Conservation (phyloP, 176 grass and related monocot genomes). For the Phragmites australis region DNA sequence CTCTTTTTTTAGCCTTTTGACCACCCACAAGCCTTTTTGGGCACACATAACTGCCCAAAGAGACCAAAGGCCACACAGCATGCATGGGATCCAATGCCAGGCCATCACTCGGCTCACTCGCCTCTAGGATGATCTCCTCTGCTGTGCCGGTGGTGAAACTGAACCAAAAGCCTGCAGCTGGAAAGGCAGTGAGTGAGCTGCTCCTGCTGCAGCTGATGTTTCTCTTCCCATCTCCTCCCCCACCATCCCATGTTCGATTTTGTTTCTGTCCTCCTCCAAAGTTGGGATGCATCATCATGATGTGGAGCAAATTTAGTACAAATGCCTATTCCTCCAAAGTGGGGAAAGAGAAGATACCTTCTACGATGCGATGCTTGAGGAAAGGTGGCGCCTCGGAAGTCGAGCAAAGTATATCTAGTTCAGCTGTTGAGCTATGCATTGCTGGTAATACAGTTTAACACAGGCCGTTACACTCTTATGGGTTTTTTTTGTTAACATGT, state of each 20-base stretch:
- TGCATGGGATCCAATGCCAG: slow-evolving; percentile 48
- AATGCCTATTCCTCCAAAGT: background rate
- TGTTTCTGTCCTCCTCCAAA: slow-evolving; percentile 6
- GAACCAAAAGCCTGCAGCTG: slow-evolving; percentile 34
- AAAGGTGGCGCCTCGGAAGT: background rate
- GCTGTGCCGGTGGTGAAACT: background rate
- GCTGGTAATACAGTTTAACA: slow-evolving; percentile 7
- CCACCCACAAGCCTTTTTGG: slow-evolving; percentile 31
- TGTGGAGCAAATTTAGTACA: slow-evolving; percentile 6
- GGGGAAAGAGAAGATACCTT: slow-evolving; percentile 25
- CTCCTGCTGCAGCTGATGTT: background rate
- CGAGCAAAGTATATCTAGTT: background rate
- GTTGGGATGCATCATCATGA: background rate
- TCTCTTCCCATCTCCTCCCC: background rate
- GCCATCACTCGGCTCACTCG: background rate
- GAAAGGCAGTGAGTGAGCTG: slow-evolving; percentile 24
- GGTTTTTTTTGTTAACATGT: too few species aligned
- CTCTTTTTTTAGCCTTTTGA: slow-evolving; percentile 48
- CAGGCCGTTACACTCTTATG: background rate
- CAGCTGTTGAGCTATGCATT: background rate
- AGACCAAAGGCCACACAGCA: background rate
- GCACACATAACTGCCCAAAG: background rate
- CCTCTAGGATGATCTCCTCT: slow-evolving; percentile 40
- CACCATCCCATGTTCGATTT: background rate
- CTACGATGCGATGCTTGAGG: slow-evolving; percentile 20